Evolutionary conservation across 2,329 filamentous ascomycete genomes (phyloP), one percentile per base, ranked within the genome.

Genomic region (Colletotrichum coccodes): DNA sequence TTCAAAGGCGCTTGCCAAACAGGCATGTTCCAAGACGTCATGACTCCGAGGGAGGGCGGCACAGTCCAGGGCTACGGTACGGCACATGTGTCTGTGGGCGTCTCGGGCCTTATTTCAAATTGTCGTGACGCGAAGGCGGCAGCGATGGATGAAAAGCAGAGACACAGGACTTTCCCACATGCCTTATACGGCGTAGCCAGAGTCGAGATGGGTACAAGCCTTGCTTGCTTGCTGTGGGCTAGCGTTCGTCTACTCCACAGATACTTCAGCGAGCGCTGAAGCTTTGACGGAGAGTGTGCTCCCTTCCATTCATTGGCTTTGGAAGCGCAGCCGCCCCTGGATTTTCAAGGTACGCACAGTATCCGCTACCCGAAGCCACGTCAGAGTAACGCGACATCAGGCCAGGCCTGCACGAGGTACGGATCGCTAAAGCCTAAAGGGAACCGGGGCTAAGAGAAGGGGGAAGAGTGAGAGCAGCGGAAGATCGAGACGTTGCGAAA

Each of bases 271-370:
- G 16, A 47, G 5, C 34, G 23, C 32, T 40, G 18, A 14, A 6
- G 5, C 34, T 18, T 26, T 40, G 18, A 14, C 4, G 56, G 28
- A 32, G 26, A 56, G 9, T 38, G 28, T 34, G 32, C 58, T 40
- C 40, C 49, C 34, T 56, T 49, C 7, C 23, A 40, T 11, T 34
- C 40, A 50, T 64, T 68, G 61, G 61, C 40, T 46, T 60, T 36
- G 28, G 46, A 68, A 65, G 65, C 65, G 65, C 61, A 65, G 61
- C 61, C 54, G 61, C 40, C 61, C 40, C 61, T 54, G 42, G 40
- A 52, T 60, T 38, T 14, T 12, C 46, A 32, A 12, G 11, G 6
- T 12, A 32, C n/a, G 36, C 32, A 11, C 18, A 14, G 18, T 28
- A n/a, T 40, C 34, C 36, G 53, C 26, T 38, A 12, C 23, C 34